Evolutionary conservation across 306 rosid genomes (phyloP), one percentile per base, ranked within the genome.

Genomic region (Argentina anserina): DNA sequence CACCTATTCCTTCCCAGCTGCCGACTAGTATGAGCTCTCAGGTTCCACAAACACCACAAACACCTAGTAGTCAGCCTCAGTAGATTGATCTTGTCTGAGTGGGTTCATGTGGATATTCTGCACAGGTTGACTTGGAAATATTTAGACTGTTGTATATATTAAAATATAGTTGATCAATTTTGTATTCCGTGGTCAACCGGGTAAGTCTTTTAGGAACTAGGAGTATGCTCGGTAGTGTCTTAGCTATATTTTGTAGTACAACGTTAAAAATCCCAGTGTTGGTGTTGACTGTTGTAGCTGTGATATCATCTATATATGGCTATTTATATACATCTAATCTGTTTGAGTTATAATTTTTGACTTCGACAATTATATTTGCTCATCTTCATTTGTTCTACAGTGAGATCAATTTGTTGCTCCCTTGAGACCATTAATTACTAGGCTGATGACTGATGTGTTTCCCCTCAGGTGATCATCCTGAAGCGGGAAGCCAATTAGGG

Each of bases 1-100:
- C 81, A 56, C 65, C 79, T 6, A 23, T 37, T 36, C 28, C 73
- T 14, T 17, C 81, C 25, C 81, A 52, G 49, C 76, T 59, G 64
- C 80, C 74, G 58, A 79, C 41, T 15, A 76, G 67, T 34, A 33
- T 15, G 25, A 33, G 66, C 42, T 0, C 6, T 33, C 42, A 33
- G 25, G 66, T 33, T 61, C 42, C 42, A 31, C 80, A 60, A 43
- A 29, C 55, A 47, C 42, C 42, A 31, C 80, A 60, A 43, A 29
- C 55, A 47, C 67, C 41, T 0, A 49, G n/a, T 21, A 67, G 47
- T 39, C 31, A 67, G 13, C 20, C 72, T 23, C 43, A 14, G 56
- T 79, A 70, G 49, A 23, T n/a, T 26, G 37, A 52, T n/a, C 23
- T 23, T 46, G 58, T 47, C 45, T 2, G 36, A 50, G 63, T 36